Percentiles rank a stretch among this genome's conserved stretches.
Evolutionary conservation across 495 filamentous ascomycete species (phyloP).

Genomic region (Ascodesmis nigricans): DNA sequence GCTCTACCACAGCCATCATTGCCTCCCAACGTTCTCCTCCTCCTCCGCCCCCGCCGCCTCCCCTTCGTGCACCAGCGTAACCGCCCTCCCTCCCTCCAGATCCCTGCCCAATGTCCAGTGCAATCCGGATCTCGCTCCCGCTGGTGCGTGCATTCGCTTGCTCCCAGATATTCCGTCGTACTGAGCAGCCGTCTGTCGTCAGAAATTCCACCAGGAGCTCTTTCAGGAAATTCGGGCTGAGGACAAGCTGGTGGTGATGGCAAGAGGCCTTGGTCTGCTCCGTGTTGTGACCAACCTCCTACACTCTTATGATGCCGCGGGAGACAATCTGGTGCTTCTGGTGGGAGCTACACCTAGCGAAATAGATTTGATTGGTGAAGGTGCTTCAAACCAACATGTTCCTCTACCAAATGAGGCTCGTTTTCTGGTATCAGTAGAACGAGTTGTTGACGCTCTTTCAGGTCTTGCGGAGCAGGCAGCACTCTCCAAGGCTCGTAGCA

Average conservation of each 20-base stretch:
- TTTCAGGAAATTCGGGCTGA: slow-evolving; percentile 74
- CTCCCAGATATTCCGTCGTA: slow-evolving; percentile 5
- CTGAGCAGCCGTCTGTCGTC: too few species aligned
- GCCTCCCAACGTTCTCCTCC: too few species aligned
- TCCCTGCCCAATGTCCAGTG: neutral
- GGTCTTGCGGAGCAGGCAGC: slow-evolving; percentile 85
- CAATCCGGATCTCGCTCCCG: neutral
- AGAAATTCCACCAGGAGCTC: slow-evolving; percentile 74
- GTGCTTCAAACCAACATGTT: slow-evolving; percentile 21
- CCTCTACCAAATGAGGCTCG: too few species aligned
- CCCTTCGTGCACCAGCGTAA: too few species aligned
- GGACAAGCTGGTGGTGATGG: slow-evolving; percentile 82
- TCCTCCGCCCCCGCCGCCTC: too few species aligned
- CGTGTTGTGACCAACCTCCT: slow-evolving; percentile 81
- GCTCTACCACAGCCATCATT: too few species aligned
- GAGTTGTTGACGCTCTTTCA: too few species aligned
- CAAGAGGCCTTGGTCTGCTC: slow-evolving; percentile 75
- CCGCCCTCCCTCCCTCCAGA: too few species aligned
- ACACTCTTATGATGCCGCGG: slow-evolving; percentile 88
- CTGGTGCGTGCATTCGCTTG: neutral
- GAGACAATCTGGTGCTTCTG: slow-evolving; percentile 73
- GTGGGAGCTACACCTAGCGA: slow-evolving; percentile 84
- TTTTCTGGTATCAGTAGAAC: too few species aligned
- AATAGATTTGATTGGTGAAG: slow-evolving; percentile 81
- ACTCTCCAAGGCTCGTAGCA: slow-evolving; percentile 51